Evolutionary conservation across 345 rosid species (phyloP).

Genomic region (Eucalyptus dawsonii): DNA sequence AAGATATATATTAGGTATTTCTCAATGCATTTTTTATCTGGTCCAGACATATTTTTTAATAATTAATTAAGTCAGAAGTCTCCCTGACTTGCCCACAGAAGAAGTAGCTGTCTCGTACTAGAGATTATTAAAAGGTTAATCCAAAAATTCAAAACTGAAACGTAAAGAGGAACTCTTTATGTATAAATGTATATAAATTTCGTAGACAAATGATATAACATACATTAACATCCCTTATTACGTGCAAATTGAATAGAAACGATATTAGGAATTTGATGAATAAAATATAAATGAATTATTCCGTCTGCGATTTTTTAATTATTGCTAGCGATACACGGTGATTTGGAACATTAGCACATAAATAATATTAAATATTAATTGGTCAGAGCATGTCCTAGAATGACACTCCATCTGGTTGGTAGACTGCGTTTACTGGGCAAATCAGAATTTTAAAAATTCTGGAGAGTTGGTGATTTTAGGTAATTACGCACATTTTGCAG

Average conservation of each 20-base stretch:
- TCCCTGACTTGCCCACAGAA: not conserved
- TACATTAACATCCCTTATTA: not conserved
- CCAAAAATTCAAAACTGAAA: not conserved
- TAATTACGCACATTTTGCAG: not conserved
- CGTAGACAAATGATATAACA: accelerated
- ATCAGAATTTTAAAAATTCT: not conserved
- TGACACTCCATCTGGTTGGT: not conserved
- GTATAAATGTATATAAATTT: not conserved
- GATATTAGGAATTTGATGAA: not conserved
- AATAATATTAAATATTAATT: not conserved
- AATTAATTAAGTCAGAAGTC: not conserved
- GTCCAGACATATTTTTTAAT: not conserved
- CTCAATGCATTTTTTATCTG: not conserved
- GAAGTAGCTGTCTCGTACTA: not conserved
- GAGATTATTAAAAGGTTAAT: not conserved
- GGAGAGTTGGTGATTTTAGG: not conserved
- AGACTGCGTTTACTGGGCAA: not conserved
- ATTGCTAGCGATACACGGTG: not conserved
- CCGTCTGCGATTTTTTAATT: not conserved
- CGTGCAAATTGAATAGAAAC: not conserved
- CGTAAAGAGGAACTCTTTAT: not conserved
- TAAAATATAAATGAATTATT: not conserved
- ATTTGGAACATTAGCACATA: not conserved
- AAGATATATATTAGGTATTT: not conserved
- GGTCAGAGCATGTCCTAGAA: not conserved